These are phyloP conservation scores for Lasiosphaeria hispida DNA, from an alignment of 495 filamentous ascomycete genomes.

Conservation along the genomic window DNA sequence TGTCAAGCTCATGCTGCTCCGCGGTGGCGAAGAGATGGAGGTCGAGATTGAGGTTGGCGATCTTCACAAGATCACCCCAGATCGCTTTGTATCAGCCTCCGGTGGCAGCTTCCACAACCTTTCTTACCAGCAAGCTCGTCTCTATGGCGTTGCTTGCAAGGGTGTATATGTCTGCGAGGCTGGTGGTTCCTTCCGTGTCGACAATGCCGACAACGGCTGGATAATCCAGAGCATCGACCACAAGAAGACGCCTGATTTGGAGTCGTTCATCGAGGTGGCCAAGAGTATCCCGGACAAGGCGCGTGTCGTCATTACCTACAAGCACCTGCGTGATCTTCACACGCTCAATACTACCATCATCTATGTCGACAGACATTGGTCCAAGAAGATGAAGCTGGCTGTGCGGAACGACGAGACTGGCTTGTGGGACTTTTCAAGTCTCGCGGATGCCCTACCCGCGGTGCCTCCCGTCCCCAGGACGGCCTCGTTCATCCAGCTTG, in stretches of 20 bases:
- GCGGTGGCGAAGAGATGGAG: constrained; percentile 84
- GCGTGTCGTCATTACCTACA: constrained; percentile 89
- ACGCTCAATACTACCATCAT: constrained; percentile 90
- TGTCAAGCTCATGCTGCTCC: constrained; percentile 74
- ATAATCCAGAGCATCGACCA: constrained; percentile 86
- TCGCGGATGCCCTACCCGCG: constrained; percentile 75
- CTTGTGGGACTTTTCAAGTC: constrained; percentile 89
- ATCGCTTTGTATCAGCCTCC: constrained; percentile 90
- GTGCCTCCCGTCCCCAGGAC: constrained; percentile 66
- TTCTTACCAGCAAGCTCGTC: constrained; percentile 91
- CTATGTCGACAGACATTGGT: constrained; percentile 93
- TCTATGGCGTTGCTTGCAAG: constrained; percentile 87
- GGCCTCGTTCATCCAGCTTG: constrained; percentile 86
- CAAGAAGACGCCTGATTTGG: constrained; percentile 79
- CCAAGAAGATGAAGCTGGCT: constrained; percentile 87
- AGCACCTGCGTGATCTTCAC: constrained; percentile 92
- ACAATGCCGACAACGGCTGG: constrained; percentile 88
- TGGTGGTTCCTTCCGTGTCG: constrained; percentile 90
- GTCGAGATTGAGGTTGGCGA: constrained; percentile 85
- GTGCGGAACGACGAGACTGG: constrained; percentile 88
- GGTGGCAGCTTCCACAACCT: constrained; percentile 92
- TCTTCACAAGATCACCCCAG: constrained; percentile 90
- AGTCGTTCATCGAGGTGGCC: constrained; percentile 90
- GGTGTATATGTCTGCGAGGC: constrained; percentile 96
- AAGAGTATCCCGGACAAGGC: constrained; percentile 84